Conservation (phyloP, 2,329 filamentous ascomycete genomes). For the Xylariaceae sp. region DNA sequence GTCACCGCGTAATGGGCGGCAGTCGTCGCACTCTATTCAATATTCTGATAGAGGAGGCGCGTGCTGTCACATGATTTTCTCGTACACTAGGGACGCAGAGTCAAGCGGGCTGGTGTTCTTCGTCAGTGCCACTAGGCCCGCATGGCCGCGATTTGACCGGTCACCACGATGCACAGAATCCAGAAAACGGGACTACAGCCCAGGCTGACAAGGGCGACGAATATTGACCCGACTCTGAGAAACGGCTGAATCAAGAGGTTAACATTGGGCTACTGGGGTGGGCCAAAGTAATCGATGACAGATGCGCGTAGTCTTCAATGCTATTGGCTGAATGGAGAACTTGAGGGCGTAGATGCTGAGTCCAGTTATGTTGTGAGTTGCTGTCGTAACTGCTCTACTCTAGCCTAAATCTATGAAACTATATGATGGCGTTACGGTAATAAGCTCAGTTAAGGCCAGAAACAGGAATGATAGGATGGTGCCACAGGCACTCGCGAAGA, state of each 20-base stretch:
- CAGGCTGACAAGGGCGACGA: constrained; percentile 2
- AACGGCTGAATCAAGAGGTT: constrained; percentile 6
- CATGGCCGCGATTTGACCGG: background rate
- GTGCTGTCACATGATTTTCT: background rate
- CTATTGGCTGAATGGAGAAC: constrained; percentile 4
- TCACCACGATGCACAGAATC: background rate
- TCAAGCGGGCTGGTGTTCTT: background rate
- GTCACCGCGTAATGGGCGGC: constrained; percentile 6
- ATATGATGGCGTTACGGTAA: background rate
- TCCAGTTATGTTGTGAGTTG: background rate
- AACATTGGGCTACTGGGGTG: background rate
- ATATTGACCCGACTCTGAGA: background rate
- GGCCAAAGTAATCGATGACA: constrained; percentile 7
- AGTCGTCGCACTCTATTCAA: background rate
- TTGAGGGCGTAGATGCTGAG: constrained; percentile 8
- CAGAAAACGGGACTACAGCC: constrained; percentile 1
- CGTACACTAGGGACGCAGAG: background rate
- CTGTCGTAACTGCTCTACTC: background rate
- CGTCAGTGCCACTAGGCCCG: constrained; percentile 4
- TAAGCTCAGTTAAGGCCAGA: background rate
- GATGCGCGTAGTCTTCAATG: constrained; percentile 6
- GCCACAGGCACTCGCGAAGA: background rate
- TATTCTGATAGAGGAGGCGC: background rate
- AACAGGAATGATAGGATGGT: constrained; percentile 8
- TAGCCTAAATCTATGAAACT: background rate